A percentile compares a stretch with the other conserved stretches of the same genome.
phyloP scores from a whole-genome alignment of 202 grass and related monocot species.

The Dendrocalamus latiflorus region DNA sequence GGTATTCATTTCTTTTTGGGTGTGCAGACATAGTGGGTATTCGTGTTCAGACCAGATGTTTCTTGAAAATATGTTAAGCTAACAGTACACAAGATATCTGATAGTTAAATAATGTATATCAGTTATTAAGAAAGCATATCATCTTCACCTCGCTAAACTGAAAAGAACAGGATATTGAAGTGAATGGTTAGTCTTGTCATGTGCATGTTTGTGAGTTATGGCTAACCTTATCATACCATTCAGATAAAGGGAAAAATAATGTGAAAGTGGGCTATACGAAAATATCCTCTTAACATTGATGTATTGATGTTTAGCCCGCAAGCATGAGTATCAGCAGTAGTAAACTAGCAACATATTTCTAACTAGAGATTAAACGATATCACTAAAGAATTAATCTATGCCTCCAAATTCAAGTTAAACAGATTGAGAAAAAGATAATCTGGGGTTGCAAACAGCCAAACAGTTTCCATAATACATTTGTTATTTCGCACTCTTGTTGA shows the following conservation, averaged over 20 bases:
- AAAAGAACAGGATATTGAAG: neutral
- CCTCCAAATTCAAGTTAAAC: neutral
- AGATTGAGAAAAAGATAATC: neutral
- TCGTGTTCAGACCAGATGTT: conserved; percentile 10
- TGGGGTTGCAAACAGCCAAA: neutral
- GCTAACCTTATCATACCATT: neutral
- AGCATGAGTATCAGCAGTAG: neutral
- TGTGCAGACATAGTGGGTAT: neutral
- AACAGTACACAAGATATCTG: neutral
- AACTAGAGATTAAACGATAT: neutral
- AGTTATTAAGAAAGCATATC: conserved; percentile 3
- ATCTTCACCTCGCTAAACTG: neutral
- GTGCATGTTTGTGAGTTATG: neutral
- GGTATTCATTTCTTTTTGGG: neutral
- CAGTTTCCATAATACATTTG: neutral
- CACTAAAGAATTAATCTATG: neutral
- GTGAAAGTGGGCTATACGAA: neutral
- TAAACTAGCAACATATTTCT: neutral
- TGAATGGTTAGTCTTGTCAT: neutral
- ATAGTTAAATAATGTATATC: neutral
- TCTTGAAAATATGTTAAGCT: neutral
- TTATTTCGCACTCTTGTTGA: neutral
- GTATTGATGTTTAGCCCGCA: neutral
- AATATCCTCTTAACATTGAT: neutral
- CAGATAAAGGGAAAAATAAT: neutral